These are phyloP conservation scores for Aspergillus sp. DNA, from an alignment of 2,329 filamentous ascomycete species.

Conservation along the genomic window DNA sequence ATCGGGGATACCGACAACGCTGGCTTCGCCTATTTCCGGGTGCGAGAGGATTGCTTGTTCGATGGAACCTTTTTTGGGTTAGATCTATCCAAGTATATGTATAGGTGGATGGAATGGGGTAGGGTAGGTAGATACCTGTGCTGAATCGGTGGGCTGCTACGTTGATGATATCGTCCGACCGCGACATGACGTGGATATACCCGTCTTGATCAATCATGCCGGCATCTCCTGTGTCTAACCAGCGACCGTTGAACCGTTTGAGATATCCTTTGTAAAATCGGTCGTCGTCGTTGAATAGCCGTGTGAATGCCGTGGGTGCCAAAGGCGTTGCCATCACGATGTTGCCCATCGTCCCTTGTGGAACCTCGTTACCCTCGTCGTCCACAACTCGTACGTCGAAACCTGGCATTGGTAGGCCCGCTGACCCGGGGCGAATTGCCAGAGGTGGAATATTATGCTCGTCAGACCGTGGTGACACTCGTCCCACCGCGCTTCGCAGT, in stretches of 20 bases:
- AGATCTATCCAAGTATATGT: neutral
- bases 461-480: conserved; percentile 33
- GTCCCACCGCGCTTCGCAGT: conserved; percentile 61
- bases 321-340: conserved; percentile 82
- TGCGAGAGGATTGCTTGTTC: conserved; percentile 88
- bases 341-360: conserved; percentile 79
- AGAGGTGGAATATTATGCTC: conserved; percentile 48
- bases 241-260: conserved; percentile 75
- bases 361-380: conserved; percentile 71
- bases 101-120: neutral
- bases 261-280: conserved; percentile 84
- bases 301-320: conserved; percentile 82
- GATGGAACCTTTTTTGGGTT: conserved; percentile 63
- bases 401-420: conserved; percentile 86
- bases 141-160: conserved; percentile 91
- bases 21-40: conserved; percentile 75
- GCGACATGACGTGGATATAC: conserved; percentile 63
- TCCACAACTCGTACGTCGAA: conserved; percentile 86
- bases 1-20: conserved; percentile 84
- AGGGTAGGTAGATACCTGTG: conserved; percentile 60
- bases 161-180: conserved; percentile 86
- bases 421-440: conserved; percentile 75
- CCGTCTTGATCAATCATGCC: conserved; percentile 78
- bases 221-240: conserved; percentile 89
- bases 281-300: conserved; percentile 80